Evolutionary conservation across 768 basidiomycete genomes (phyloP).

Genomic region (Boletellus ananiceps): DNA sequence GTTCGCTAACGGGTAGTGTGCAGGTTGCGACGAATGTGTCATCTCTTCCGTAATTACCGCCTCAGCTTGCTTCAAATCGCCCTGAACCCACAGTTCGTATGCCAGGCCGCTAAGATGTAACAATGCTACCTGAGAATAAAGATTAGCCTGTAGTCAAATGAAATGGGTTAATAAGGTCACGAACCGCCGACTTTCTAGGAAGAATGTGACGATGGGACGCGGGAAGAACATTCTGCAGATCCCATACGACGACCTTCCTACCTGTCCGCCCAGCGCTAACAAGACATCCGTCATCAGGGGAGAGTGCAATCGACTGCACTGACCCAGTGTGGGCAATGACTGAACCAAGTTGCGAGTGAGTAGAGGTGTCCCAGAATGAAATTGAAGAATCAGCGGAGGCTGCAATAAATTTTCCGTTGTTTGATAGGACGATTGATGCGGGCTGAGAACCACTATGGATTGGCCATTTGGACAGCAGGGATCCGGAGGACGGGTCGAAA

Average conservation of each 20-base stretch:
- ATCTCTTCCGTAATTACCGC: constrained; percentile 8
- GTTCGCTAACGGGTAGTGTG: neutral
- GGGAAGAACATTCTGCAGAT: constrained; percentile 7
- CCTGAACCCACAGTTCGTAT: constrained; percentile 7
- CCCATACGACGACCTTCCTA: constrained; percentile 6
- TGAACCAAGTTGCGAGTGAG: constrained; percentile 7
- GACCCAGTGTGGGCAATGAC: constrained; percentile 1
- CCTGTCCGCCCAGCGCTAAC: constrained; percentile 10
- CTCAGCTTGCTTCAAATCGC: constrained; percentile 6
- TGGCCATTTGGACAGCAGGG: constrained; percentile 11
- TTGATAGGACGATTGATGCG: constrained; percentile 11
- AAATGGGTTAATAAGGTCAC: neutral
- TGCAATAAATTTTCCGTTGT: constrained; percentile 10
- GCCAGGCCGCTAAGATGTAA: constrained; percentile 1
- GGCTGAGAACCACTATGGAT: constrained; percentile 1
- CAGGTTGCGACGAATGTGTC: neutral
- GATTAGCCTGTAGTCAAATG: neutral
- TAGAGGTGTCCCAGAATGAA: constrained; percentile 15
- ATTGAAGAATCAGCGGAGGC: constrained; percentile 6
- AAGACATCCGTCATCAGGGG: constrained; percentile 5
- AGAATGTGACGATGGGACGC: neutral
- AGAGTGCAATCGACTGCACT: constrained; percentile 12
- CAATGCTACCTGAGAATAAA: constrained; percentile 1
- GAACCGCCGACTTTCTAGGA: neutral
- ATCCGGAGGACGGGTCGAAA: constrained; percentile 11